These are phyloP conservation scores for Crepidotus variabilis DNA, from an alignment of 768 basidiomycete species.

Conservation along the genomic window DNA sequence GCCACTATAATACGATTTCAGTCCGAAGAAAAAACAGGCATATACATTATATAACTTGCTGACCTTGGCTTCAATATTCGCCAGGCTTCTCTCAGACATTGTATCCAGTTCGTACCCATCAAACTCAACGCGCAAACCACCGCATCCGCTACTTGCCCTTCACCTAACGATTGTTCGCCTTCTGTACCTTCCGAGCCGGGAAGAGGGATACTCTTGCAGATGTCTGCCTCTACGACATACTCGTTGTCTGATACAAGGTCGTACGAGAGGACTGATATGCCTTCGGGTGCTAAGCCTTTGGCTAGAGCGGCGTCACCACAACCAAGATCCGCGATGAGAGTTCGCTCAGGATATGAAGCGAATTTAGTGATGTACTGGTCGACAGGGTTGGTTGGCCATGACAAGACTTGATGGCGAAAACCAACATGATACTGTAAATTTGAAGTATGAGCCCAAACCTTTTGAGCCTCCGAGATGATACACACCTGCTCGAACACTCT, in stretches of 20 bases:
- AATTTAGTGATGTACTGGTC: slow-evolving; percentile 69
- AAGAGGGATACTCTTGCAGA: slow-evolving; percentile 73
- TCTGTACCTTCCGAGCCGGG: slow-evolving; percentile 67
- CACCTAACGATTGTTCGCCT: slow-evolving; percentile 37
- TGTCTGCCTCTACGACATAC: slow-evolving; percentile 89
- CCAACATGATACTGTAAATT: slow-evolving; percentile 82
- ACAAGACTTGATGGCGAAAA: slow-evolving; percentile 86
- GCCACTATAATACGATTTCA: slow-evolving; percentile 46
- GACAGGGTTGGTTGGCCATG: slow-evolving; percentile 96
- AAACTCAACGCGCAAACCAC: slow-evolving; percentile 92
- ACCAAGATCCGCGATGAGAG: slow-evolving; percentile 88
- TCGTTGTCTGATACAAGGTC: slow-evolving; percentile 73
- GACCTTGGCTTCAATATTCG: slow-evolving; percentile 82
- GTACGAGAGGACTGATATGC: slow-evolving; percentile 69
- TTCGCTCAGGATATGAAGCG: slow-evolving; percentile 56
- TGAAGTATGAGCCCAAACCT: slow-evolving; percentile 1
- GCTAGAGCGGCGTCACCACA: slow-evolving; percentile 94
- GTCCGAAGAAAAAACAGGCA: slow-evolving; percentile 37
- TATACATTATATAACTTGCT: slow-evolving; percentile 23
- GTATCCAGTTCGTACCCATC: slow-evolving; percentile 98
- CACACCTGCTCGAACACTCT: slow-evolving; percentile 79
- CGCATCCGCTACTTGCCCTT: slow-evolving; percentile 83
- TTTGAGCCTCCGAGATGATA: slow-evolving; percentile 2
- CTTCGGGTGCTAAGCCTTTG: slow-evolving; percentile 63
- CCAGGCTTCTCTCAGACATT: slow-evolving; percentile 85